Percentiles rank a stretch among this genome's conserved stretches.
Evolutionary conservation across 2,329 filamentous ascomycete species (phyloP).

Genomic region (Ceratocystiopsis minuta): DNA sequence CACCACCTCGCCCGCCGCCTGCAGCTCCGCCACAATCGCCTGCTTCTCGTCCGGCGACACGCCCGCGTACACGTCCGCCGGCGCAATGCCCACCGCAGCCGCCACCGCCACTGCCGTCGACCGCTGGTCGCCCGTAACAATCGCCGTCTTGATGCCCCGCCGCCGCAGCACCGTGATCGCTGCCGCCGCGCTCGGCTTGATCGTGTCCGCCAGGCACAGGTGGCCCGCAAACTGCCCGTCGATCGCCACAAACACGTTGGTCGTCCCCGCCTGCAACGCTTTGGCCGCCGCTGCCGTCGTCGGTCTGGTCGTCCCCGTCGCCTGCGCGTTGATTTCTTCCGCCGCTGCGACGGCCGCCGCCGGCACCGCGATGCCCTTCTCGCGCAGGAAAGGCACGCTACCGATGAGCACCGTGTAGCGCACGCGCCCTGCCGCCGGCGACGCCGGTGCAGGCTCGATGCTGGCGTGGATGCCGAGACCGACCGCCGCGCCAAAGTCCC

Average conservation of each 20-base stretch:
- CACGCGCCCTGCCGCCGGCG: conserved; percentile 35
- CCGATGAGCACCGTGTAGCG: conserved; percentile 71
- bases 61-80: conserved; percentile 64
- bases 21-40: conserved; percentile 59
- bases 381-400: conserved; percentile 59
- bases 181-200: conserved; percentile 74
- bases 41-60: conserved; percentile 86
- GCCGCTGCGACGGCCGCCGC: conserved; percentile 44
- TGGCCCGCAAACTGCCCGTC: conserved; percentile 65
- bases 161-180: conserved; percentile 64
- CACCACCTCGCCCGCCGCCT: conserved; percentile 56
- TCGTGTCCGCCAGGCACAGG: conserved; percentile 70
- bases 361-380: conserved; percentile 50
- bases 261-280: conserved; percentile 46
- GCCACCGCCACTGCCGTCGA: conserved; percentile 75
- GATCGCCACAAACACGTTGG: conserved; percentile 81
- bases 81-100: conserved; percentile 59
- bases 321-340: conserved; percentile 34
- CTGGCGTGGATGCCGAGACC: conserved; percentile 70
- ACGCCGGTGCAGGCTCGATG: conserved; percentile 51
- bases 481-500: conserved; percentile 67
- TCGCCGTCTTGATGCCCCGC: conserved; percentile 73
- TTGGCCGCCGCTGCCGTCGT: no score
- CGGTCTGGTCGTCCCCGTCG: conserved; percentile 7
- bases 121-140: conserved; percentile 84